phyloP scores from a whole-genome alignment of 2,329 filamentous ascomycete species.

The Graphilbum fragrans region DNA sequence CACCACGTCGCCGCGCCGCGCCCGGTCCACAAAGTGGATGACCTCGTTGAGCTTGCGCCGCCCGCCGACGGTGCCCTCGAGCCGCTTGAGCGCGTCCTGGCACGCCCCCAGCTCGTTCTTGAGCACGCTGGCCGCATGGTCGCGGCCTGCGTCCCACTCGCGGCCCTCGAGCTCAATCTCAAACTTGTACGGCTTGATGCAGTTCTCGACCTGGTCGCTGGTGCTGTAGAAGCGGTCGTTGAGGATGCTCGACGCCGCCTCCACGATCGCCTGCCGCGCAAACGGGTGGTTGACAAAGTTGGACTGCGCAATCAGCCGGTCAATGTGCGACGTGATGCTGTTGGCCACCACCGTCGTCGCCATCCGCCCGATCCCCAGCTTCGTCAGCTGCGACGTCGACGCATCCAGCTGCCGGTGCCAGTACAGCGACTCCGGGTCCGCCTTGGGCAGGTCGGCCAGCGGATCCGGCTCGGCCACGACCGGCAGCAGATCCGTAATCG shows the following conservation, averaged over 20 bases:
- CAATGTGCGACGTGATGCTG: constrained; percentile 75
- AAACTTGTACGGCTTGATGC: constrained; percentile 97
- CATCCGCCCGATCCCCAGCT: constrained; percentile 82
- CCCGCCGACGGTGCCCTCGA: constrained; percentile 71
- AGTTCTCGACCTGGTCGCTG: constrained; percentile 95
- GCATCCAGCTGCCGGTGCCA: constrained; percentile 94
- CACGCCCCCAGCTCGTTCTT: constrained; percentile 80
- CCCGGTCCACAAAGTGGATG: constrained; percentile 80
- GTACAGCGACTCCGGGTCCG: constrained; percentile 72
- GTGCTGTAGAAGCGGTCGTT: constrained; percentile 96
- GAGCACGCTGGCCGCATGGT: constrained; percentile 69
- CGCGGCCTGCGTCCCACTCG: constrained; percentile 78
- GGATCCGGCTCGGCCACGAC: constrained; percentile 57
- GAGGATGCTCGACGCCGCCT: constrained; percentile 79
- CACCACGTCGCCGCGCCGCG: constrained; percentile 71
- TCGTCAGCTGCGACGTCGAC: constrained; percentile 79
- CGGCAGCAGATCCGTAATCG: constrained; percentile 67
- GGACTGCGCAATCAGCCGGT: constrained; percentile 64
- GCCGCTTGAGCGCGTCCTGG: constrained; percentile 60
- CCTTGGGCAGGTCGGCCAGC: constrained; percentile 68
- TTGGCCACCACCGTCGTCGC: constrained; percentile 85
- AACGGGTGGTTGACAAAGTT: constrained; percentile 87
- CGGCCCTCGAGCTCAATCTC: constrained; percentile 88
- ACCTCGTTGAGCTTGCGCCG: constrained; percentile 81
- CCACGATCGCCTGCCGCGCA: constrained; percentile 81